Percentiles rank a stretch among this genome's conserved stretches.
phyloP scores from a whole-genome alignment of 495 filamentous ascomycete species.

The Annulohypoxylon moriforme region DNA sequence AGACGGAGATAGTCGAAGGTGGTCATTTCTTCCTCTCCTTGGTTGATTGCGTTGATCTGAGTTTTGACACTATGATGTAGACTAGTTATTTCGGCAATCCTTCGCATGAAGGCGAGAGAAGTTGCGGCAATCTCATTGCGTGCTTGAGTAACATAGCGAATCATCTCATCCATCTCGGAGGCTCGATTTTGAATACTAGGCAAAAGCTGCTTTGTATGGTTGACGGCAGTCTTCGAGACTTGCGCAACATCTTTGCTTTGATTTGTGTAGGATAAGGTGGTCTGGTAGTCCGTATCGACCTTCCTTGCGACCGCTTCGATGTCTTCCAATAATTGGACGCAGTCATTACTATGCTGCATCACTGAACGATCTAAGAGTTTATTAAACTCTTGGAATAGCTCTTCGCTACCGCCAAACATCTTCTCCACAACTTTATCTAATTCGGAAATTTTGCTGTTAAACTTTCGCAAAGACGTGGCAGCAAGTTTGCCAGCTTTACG shows the following conservation, averaged over 20 bases:
- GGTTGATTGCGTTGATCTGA: conserved; percentile 75
- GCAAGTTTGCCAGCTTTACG: conserved; percentile 69
- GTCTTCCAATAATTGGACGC: conserved; percentile 75
- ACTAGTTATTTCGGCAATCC: conserved; percentile 80
- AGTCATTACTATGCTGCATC: conserved; percentile 54
- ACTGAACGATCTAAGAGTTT: conserved; percentile 59
- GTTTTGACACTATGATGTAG: conserved; percentile 74
- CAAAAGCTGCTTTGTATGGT: conserved; percentile 87
- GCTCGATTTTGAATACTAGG: conserved; percentile 78
- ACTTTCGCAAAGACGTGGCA: conserved; percentile 57
- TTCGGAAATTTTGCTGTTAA: conserved; percentile 58
- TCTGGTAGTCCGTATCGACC: conserved; percentile 86
- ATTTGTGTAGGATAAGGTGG: conserved; percentile 74
- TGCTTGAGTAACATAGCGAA: conserved; percentile 71
- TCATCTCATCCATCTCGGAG: conserved; percentile 78
- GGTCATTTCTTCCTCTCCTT: conserved; percentile 72
- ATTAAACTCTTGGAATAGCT: conserved; percentile 61
- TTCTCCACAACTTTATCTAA: conserved; percentile 59
- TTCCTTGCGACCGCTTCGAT: conserved; percentile 87
- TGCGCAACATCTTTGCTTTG: conserved; percentile 78
- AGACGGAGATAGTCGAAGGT: conserved; percentile 80
- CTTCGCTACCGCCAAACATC: conserved; percentile 59
- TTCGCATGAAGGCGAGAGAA: conserved; percentile 77
- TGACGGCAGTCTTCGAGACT: conserved; percentile 85
- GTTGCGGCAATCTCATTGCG: conserved; percentile 68